Evolutionary conservation across 805 yeast genomes (phyloP), one percentile per base, ranked within the genome.

Genomic region (Lipomyces orientalis): DNA sequence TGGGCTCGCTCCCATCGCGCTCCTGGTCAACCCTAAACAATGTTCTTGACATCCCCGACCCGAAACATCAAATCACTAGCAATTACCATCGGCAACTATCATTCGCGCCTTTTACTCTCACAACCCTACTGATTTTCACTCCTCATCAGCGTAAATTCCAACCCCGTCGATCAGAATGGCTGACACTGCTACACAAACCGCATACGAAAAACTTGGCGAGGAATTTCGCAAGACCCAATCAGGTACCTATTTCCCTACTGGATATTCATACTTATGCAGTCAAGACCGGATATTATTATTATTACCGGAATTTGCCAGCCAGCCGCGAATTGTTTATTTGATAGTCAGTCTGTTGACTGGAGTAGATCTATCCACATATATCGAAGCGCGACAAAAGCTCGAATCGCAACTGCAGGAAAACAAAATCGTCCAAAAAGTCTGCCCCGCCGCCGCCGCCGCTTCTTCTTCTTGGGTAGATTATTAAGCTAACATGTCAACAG

Each of bases 391-490:
- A 75, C 97, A 94, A 72, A 86, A 88, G 75, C 84, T 95, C 58
- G 99, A 95, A 76, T 91, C 98, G 0, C 99, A 95, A 79, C 86
- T 83, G 73, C 99, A 95, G 79, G 99, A 95, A 78, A 93, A 93
- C 78, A 88, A 88, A 74, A 93, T 95, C 60, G 99, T 95, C 16
- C 83, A 88, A 71, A 88, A 86, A 51, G 78, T n/a, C n/a, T n/a
- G n/a, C n/a, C n/a, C n/a, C n/a, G n/a, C n/a, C n/a, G n/a, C n/a
- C n/a, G n/a, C n/a, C n/a, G n/a, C n/a, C n/a, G n/a, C n/a, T n/a
- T 5, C 46, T 25, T 22, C 16, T 9, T 2, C 33, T 25, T 25
- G 8, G n/a, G n/a, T n/a, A n/a, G n/a, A n/a, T n/a, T n/a, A n/a
- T n/a, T n/a, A n/a, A n/a, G n/a, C n/a, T 10, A 35, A 5, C 56